A percentile compares a stretch with the other conserved stretches of the same genome.
These are phyloP conservation scores for Kodamaea neixiangensis DNA, from an alignment of 805 yeast genomes.

Conservation along the genomic window DNA sequence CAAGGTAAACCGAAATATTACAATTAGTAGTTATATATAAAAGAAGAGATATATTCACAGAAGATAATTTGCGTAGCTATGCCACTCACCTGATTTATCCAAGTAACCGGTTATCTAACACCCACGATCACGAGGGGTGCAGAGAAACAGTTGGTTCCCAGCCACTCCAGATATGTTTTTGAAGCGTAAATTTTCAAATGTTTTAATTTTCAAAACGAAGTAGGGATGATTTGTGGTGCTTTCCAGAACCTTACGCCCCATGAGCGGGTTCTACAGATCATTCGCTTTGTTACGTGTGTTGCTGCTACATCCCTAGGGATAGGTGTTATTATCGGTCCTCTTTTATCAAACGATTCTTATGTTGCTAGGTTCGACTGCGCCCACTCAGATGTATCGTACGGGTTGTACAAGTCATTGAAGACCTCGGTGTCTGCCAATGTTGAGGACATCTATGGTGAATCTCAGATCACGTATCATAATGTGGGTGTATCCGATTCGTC, in stretches of 20 bases:
- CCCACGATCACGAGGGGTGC: too few relatives aligned
- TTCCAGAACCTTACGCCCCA: conserved; percentile 27
- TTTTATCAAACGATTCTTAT: conserved; percentile 18
- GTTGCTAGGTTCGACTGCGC: conserved; percentile 49
- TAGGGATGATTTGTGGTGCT: conserved; percentile 11
- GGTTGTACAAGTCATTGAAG: conserved; percentile 49
- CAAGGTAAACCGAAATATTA: not conserved
- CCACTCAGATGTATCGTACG: conserved; percentile 53
- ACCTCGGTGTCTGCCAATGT: conserved; percentile 26
- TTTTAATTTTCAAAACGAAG: not conserved
- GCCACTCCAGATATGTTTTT: not conserved
- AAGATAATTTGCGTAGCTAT: too few relatives aligned
- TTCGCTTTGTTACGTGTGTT: conserved; percentile 22
- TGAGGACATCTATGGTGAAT: conserved; percentile 8
- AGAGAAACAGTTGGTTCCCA: too few relatives aligned
- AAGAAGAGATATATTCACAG: not conserved
- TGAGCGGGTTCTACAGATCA: conserved; percentile 26
- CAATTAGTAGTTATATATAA: not conserved
- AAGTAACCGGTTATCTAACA: too few relatives aligned
- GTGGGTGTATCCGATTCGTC: conserved; percentile 14
- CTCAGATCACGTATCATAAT: not conserved
- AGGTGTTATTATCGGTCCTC: conserved; percentile 28
- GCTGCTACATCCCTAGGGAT: conserved; percentile 20
- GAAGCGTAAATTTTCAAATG: not conserved
- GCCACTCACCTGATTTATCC: too few relatives aligned